Conservation (phyloP, 2,329 filamentous ascomycete genomes). For the Microcyclospora tardicrescens region DNA sequence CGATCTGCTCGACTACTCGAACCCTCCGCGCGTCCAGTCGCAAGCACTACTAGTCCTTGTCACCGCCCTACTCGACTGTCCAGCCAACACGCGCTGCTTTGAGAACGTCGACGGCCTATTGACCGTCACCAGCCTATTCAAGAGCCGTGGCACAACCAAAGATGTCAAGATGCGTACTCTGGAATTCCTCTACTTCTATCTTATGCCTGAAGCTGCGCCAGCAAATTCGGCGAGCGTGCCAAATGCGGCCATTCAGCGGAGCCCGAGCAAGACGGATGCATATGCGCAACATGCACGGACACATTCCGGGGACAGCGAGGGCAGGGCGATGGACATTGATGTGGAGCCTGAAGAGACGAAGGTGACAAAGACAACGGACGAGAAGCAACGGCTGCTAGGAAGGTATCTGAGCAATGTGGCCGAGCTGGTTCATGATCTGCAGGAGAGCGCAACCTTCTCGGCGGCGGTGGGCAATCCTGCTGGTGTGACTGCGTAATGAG, state of each 20-base stretch:
- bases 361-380: conserved; percentile 53
- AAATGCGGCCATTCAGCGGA: conserved; percentile 15
- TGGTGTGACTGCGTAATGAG: conserved; percentile 5
- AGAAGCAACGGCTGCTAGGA: conserved; percentile 70
- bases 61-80: conserved; percentile 72
- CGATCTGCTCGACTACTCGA: conserved; percentile 80
- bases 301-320: conserved; percentile 21
- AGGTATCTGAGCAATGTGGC: conserved; percentile 71
- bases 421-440: conserved; percentile 66
- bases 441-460: conserved; percentile 62
- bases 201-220: conserved; percentile 67
- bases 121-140: conserved; percentile 86
- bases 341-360: conserved; percentile 35
- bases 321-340: conserved; percentile 19
- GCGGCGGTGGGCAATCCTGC: not conserved
- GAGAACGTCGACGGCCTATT: conserved; percentile 84
- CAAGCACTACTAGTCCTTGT: conserved; percentile 83
- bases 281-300: conserved; percentile 15
- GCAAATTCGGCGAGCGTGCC: conserved; percentile 12
- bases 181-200: conserved; percentile 96
- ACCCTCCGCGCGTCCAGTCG: conserved; percentile 84
- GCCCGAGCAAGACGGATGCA: conserved; percentile 12
- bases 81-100: conserved; percentile 80
- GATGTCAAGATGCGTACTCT: conserved; percentile 93
- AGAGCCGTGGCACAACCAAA: conserved; percentile 68